Base-by-base conservation (phyloP, 2,329 filamentous ascomycete genomes). In the Aspergillus neoniger region DNA sequence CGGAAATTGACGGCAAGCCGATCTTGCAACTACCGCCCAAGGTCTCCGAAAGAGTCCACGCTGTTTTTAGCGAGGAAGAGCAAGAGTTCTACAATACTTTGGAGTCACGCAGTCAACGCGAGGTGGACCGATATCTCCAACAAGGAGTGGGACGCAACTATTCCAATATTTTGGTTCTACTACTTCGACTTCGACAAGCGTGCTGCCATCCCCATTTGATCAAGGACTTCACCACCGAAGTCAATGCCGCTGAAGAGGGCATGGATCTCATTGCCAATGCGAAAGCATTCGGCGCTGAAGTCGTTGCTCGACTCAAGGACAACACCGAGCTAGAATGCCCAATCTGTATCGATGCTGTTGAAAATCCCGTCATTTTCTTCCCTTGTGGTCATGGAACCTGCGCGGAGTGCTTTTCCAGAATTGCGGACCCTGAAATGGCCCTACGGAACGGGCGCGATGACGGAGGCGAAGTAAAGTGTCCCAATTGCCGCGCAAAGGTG, bases 381-480 rank as follows among this genome's bases (percentile, higher is more conserved):
- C 91, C 91, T 1, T 96, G 92, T 70, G 92, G 92, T 2, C 92
- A 96, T 70, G 86, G 88, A 61, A 87, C 87, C 23, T 96, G 92
- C 74, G 79, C 83, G 1, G 89, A 92, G 63, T 96, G 92, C 71
- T 87, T 95, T 62, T 83, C 86, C 5, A 86, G 84, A 57, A 83
- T 96, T 50, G 82, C 83, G 0, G 90, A 91, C 63, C 86, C 87
- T 3, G 76, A 82, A 1, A 79, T 81, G 57, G 80, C 79, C 15
- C 77, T 89, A 44, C 83, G 80, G 28, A 81, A 86, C 59, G 90
- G 88, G 5, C 80, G 87, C 36, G 88, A 90, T 53, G 78, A 73
- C 5, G 67, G 63, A 23, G 74, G 73, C 48, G 79, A 79, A 59
- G 80, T 86, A 39, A 89, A 85, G 72, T 97, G 93, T 73, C 91